Percentiles rank a stretch among this genome's conserved stretches.
phyloP scores from a whole-genome alignment of 2,329 filamentous ascomycete species.

The Colletotrichum tanaceti region DNA sequence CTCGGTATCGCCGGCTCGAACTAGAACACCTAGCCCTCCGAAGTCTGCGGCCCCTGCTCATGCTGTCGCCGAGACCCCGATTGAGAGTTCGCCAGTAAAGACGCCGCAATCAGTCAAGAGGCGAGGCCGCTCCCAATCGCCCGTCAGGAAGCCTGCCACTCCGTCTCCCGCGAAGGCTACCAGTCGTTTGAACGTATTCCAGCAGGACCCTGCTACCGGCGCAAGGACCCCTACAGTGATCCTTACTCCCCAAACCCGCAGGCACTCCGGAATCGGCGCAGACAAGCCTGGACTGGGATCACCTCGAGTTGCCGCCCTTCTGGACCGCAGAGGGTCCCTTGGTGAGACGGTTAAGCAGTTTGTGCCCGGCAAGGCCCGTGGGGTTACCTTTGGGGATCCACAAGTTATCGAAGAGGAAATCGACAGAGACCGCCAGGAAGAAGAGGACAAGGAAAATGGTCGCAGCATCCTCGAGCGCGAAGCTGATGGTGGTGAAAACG shows the following conservation, averaged over 20 bases:
- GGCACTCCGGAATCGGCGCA: conserved; percentile 75
- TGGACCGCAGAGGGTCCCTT: conserved; percentile 78
- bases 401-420: conserved; percentile 71
- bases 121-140: conserved; percentile 36
- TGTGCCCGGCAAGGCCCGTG: conserved; percentile 61
- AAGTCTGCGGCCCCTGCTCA: conserved; percentile 35
- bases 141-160: conserved; percentile 47
- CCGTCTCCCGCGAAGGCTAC: conserved; percentile 46
- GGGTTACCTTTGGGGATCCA: conserved; percentile 75
- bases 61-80: conserved; percentile 17
- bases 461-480: conserved; percentile 67
- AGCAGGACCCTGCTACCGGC: conserved; percentile 64
- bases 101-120: conserved; percentile 39
- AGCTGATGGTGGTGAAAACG: conserved; percentile 60
- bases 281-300: conserved; percentile 80
- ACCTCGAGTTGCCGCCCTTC: conserved; percentile 76
- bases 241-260: conserved; percentile 69
- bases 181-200: conserved; percentile 57
- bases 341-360: conserved; percentile 74
- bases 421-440: conserved; percentile 70
- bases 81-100: conserved; percentile 45
- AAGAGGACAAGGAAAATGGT: conserved; percentile 70
- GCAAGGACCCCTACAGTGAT: conserved; percentile 71
- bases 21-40: conserved; percentile 38
- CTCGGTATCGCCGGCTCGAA: conserved; percentile 43